A percentile compares a stretch with the other conserved stretches of the same genome.
Conservation (phyloP, 441 rosid species). For the Erodium texanum region DNA sequence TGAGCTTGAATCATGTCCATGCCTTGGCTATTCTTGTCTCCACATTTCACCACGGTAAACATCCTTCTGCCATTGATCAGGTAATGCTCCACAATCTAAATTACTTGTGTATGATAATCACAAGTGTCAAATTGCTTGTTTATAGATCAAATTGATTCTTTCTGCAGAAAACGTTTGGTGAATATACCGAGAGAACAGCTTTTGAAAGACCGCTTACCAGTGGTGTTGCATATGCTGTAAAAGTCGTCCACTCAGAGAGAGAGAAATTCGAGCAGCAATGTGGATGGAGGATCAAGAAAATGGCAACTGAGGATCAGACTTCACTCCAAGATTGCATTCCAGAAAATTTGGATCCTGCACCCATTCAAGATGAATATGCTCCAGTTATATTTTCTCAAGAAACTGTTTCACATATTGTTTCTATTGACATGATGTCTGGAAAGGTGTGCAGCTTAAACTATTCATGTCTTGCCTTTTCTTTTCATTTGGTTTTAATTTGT, state of each 20-base stretch:
- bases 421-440: conserved; percentile 99
- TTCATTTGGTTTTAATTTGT: background rate
- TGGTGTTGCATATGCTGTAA: conserved; percentile 96
- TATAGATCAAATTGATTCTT: conserved; percentile 5
- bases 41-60: conserved; percentile 93
- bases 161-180: conserved; percentile 73
- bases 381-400: conserved; percentile 94
- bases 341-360: conserved; percentile 81
- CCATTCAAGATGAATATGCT: conserved; percentile 82
- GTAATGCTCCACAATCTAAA: conserved; percentile 28
- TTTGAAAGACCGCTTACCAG: conserved; percentile 99
- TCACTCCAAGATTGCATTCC: conserved; percentile 72
- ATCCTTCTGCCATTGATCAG: conserved; percentile 94
- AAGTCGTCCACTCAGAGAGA: conserved; percentile 82
- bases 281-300: conserved; percentile 79
- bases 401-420: conserved; percentile 91
- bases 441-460: conserved; percentile 37
- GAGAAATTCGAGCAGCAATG: conserved; percentile 71
- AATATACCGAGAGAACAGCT: conserved; percentile 88
- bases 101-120: conserved; percentile 4
- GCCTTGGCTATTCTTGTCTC: conserved; percentile 94
- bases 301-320: conserved; percentile 85
- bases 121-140: background rate
- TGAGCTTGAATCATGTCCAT: conserved; percentile 95
- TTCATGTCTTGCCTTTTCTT: background rate